Conservation (phyloP, 768 basidiomycete genomes). For the Sistotremastrum niveocremeum region DNA sequence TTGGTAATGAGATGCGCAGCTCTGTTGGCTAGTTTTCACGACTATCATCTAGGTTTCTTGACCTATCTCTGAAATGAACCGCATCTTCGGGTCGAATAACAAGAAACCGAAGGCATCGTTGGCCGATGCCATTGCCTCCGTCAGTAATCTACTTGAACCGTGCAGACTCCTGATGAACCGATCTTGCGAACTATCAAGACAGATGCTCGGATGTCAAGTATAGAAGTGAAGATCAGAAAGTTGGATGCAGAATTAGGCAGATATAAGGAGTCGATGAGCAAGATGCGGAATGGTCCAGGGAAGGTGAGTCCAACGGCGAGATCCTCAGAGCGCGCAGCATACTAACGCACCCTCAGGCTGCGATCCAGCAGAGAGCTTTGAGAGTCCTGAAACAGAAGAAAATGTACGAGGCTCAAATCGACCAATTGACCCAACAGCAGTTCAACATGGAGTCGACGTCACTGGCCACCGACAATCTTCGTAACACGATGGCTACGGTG, state of each 20-base stretch:
- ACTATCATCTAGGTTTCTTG: no score
- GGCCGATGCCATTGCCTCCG: slow-evolving; percentile 86
- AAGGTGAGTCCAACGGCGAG: slow-evolving; percentile 43
- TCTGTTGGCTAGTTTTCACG: no score
- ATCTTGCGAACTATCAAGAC: slow-evolving; percentile 37
- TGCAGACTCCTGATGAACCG: background rate
- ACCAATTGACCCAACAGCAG: slow-evolving; percentile 84
- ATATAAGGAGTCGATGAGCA: slow-evolving; percentile 95
- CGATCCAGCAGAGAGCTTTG: slow-evolving; percentile 89
- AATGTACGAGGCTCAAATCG: slow-evolving; percentile 89
- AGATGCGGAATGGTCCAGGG: slow-evolving; percentile 85
- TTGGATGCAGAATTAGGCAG: slow-evolving; percentile 83
- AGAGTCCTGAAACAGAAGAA: slow-evolving; percentile 88
- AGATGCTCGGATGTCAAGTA: slow-evolving; percentile 70
- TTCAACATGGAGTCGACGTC: slow-evolving; percentile 98
- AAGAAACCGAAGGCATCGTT: slow-evolving; percentile 80
- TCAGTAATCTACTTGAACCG: slow-evolving; percentile 22
- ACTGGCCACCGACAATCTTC: slow-evolving; percentile 92
- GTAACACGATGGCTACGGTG: slow-evolving; percentile 97
- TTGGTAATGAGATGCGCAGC: no score
- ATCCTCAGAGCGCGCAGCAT: background rate
- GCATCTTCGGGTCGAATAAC: slow-evolving; percentile 64
- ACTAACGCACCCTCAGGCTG: slow-evolving; percentile 35
- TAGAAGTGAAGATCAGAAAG: slow-evolving; percentile 96
- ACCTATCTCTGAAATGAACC: slow-evolving; percentile 42